Evolutionary conservation across 1,284 basidiomycete genomes (phyloP), one percentile per base, ranked within the genome.

Genomic region (Irpex lacteus): DNA sequence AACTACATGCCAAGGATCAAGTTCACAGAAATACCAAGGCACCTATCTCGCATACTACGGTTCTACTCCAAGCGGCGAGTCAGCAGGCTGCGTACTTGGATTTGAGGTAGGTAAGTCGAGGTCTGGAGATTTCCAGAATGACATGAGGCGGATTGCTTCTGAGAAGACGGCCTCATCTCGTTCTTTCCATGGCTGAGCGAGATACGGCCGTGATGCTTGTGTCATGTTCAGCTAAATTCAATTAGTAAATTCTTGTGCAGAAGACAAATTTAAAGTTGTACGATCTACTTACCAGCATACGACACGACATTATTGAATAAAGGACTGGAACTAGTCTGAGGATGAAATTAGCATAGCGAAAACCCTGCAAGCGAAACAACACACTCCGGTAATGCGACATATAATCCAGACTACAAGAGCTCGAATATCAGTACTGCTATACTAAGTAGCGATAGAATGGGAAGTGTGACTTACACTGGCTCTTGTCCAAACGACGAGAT

Each of bases 281-380:
- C 11, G 13, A 36, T 18, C 49, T 49, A 19, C 63, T 19, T 32
- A 64, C 62, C 55, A 65, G 50, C 64, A 65, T 65, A 11, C 64
- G 64, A 38, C 64, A 63, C 21, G 61, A 61, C n/a, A 65, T 61
- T 15, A 65, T 58, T 2, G 64, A 63, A 37, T 65, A 53, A 26
- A 62, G 53, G 9, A 65, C 59, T 15, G 60, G 57, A 6, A 65
- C 32, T 4, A 59, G 47, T 47, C 64, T 65, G 34, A 9, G 18
- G 36, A 44, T 34, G 60, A 15, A 44, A 15, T 37, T 18, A 18
- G 13, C 18, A 36, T 9, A 13, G 36, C 26, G 34, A 18, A n/a
- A 34, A 34, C 32, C 37, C 8, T 52, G n/a, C 13, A 26, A 49
- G 19, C 36, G 4, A 54, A 54, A 21, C 8, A 5, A 60, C 62